Base-by-base conservation (phyloP, 768 basidiomycete genomes). In the Coprinopsis marcescibilis region DNA sequence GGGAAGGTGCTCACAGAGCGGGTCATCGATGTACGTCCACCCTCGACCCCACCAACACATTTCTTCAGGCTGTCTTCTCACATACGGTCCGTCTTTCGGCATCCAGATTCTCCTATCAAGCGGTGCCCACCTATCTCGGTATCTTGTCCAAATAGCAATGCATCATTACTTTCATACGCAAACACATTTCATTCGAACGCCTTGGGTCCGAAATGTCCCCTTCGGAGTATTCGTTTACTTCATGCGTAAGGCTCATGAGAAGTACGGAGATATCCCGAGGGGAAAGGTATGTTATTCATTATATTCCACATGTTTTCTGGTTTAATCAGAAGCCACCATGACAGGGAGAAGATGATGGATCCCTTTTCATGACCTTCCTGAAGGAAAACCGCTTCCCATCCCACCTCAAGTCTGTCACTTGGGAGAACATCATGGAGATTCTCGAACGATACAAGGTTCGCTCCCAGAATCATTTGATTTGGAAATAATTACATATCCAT, bases 131-230 rank as follows among this genome's bases (percentile, higher is more conserved):
- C 62, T 89, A 51, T 89, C 86, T 52, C 77, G 87, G 39, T 89
- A 89, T 65, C 73, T 89, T 38, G 72, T 83, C 37, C 87, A 89
- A 63, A 73, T 84, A 43, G 83, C 85, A 27, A 78, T 83, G 44
- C 85, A 88, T 50, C 87, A 89, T 59, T 87, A 80, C 60, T 89
- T 86, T 60, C 76, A 81, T 51, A 78, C 83, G 2, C 77, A 78
- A 50, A 66, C 77, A 23, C 83, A 84, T 50, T 89, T 88, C 53
- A 77, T 88, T 63, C 87, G 87, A 65, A 76, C 81, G 1, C 66
- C 67, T 19, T 89, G 86, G 86, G 83, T 83, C 53, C 76, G 85
- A 56, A 75, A 72, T 21, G 70, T 89, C 40, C 68, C 78, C 4
- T 65, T 85, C 26, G 57, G 70, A 14, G 76, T 81, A 41, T 85